A percentile compares a stretch with the other conserved stretches of the same genome.
Evolutionary conservation across 2,329 filamentous ascomycete genomes (phyloP).

Genomic region (Neoarthrinium moseri): DNA sequence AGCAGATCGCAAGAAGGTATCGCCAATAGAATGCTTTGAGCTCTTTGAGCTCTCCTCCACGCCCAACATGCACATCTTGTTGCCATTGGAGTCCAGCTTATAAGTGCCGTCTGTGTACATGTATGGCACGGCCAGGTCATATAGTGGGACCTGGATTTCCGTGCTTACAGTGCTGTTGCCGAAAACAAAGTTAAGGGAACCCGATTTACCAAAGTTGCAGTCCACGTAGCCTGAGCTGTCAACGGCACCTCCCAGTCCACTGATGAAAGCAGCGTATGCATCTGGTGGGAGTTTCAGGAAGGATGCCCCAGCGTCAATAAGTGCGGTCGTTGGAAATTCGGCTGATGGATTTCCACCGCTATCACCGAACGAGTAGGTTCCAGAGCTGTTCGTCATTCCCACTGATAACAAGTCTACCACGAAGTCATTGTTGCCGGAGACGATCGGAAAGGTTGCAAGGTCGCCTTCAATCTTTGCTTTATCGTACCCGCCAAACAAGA

Average conservation of each 20-base stretch:
- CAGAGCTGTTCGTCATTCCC: slow-evolving; percentile 4
- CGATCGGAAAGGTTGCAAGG: slow-evolving; percentile 1
- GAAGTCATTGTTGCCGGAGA: background rate
- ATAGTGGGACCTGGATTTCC: slow-evolving; percentile 1
- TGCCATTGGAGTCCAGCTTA: background rate
- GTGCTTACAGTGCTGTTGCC: slow-evolving; percentile 1
- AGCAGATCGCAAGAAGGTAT: slow-evolving; percentile 6
- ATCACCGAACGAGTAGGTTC: background rate
- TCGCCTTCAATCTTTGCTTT: slow-evolving; percentile 6
- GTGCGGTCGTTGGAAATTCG: slow-evolving; percentile 4
- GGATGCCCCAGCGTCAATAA: slow-evolving; percentile 1
- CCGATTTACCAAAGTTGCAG: slow-evolving; percentile 1
- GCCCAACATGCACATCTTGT: background rate
- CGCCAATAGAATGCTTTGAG: slow-evolving; percentile 1
- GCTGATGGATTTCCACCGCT: background rate
- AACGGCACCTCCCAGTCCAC: background rate
- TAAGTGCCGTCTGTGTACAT: background rate
- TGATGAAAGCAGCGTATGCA: background rate
- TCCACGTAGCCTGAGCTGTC: slow-evolving; percentile 1
- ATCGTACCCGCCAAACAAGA: slow-evolving; percentile 7
- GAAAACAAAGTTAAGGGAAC: slow-evolving; percentile 3
- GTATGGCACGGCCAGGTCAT: slow-evolving; percentile 5
- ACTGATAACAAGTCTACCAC: slow-evolving; percentile 2
- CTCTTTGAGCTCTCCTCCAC: background rate
- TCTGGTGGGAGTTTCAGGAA: slow-evolving; percentile 2